phyloP scores from a whole-genome alignment of 345 rosid species.

The Draba incana region DNA sequence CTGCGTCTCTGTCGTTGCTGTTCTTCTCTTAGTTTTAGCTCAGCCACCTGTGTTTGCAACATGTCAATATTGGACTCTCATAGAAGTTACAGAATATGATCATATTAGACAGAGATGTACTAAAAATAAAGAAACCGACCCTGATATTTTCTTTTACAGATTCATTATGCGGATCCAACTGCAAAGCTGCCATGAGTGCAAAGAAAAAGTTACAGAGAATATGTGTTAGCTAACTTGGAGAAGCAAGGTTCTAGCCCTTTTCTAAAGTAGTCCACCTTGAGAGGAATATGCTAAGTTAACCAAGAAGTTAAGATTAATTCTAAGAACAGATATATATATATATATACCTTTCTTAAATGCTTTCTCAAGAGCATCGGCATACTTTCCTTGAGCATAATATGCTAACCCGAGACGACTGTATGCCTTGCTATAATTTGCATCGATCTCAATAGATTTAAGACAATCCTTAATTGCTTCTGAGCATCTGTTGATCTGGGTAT shows the following conservation, averaged over 20 bases:
- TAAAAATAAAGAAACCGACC: constrained; percentile 45
- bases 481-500: constrained; percentile 67
- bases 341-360: constrained; percentile 83
- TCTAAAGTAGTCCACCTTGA: constrained; percentile 1
- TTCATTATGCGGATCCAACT: constrained; percentile 74
- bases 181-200: constrained; percentile 61
- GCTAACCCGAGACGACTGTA: constrained; percentile 90
- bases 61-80: constrained; percentile 23
- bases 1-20: constrained; percentile 47
- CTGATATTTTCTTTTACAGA: constrained; percentile 72
- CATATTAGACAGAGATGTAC: constrained; percentile 6
- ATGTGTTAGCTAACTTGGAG: constrained; percentile 3
- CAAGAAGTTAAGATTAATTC: constrained; percentile 2
- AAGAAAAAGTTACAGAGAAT: constrained; percentile 27
- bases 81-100: neutral
- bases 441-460: constrained; percentile 74
- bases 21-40: constrained; percentile 69
- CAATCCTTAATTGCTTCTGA: constrained; percentile 75
- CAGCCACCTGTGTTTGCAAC: constrained; percentile 58
- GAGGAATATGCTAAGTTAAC: constrained; percentile 15
- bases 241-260: constrained; percentile 22
- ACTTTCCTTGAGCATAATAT: constrained; percentile 77
- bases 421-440: constrained; percentile 85
- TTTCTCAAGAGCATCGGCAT: constrained; percentile 73
- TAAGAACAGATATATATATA: neutral